Percentiles rank a stretch among this genome's conserved stretches.
Evolutionary conservation across 1,139 yeast species (phyloP).

Genomic region (Kluyveromyces sp.): DNA sequence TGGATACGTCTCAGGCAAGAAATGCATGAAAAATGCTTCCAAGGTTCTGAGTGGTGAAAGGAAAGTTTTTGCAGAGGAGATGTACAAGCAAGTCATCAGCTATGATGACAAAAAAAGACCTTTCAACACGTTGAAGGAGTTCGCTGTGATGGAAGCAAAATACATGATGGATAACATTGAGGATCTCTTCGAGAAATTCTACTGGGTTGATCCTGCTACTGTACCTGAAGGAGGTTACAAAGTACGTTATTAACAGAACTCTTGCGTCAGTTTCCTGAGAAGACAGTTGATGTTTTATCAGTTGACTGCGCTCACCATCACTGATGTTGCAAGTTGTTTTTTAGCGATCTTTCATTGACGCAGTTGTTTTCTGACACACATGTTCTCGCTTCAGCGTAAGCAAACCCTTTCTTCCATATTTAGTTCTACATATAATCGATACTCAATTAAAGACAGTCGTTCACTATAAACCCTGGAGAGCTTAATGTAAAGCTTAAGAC

Average conservation of each 20-base stretch:
- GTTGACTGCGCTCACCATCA: no score
- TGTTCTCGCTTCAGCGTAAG: no score
- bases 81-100: conserved; percentile 6
- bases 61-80: conserved; percentile 6
- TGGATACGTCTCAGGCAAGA: conserved; percentile 7
- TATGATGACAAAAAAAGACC: conserved; percentile 7
- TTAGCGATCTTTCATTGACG: no score
- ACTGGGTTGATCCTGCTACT: conserved; percentile 6
- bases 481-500: no score
- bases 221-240: conserved; percentile 5
- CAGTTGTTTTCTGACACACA: no score
- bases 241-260: conserved; percentile 2
- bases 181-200: conserved; percentile 6
- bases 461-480: neutral
- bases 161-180: conserved; percentile 8
- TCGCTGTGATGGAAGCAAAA: conserved; percentile 7
- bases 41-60: conserved; percentile 5
- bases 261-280: no score
- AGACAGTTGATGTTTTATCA: no score
- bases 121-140: conserved; percentile 4
- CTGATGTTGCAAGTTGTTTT: no score
- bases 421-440: neutral
- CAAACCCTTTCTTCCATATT: neutral
- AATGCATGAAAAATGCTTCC: conserved; percentile 5
- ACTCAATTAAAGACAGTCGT: neutral